Evolutionary conservation across 1,284 basidiomycete species (phyloP), one percentile per base, ranked within the genome.

Genomic region (Rhodotorula sp.): DNA sequence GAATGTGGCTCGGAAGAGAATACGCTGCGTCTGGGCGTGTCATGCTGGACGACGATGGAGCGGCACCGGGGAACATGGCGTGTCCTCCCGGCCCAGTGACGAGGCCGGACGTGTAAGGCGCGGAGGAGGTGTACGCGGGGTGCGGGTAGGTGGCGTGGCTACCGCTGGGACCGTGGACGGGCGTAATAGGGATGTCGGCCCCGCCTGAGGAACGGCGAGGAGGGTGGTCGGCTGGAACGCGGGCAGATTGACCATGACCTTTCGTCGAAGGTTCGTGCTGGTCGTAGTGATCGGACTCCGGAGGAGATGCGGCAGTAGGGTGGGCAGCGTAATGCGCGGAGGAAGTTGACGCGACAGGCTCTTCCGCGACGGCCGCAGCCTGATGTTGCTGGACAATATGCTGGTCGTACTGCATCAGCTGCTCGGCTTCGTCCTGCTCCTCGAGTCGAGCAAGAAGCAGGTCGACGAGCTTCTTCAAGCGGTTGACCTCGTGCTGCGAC

Each of bases 401-500:
- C 39, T 34, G 39, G 34, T 55, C 22, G n/a, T 34, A 44, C 4
- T 39, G 34, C 32, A 57, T 15, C 34, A 62, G 55, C 56, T 58
- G 47, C 34, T 61, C 60, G 8, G 60, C 36, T 29, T 60, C 67
- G 51, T 72, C 67, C 32, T 68, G 66, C 54, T 72, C 67, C 36
- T 70, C 68, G 44, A 73, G 64, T 9, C 66, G 56, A 2, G 57
- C 64, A 36, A 73, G 57, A 27, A 73, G 66, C 24, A 73, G 47
- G 60, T 73, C 72, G 68, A 73, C 72, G 30, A 73, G 66, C n/a
- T 62, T 57, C 53, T 64, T 62, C 32, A 73, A 47, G 3, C 72
- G 46, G 27, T 55, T 59, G 46, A 73, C 66, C 36, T 73, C 72
- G 34, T 49, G 22, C 29, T 63, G 52, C 3, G 57, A 47, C 49